These are phyloP conservation scores for Chrysanthemum seticuspe DNA, from an alignment of 129 eudicot genomes.

Conservation along the genomic window DNA sequence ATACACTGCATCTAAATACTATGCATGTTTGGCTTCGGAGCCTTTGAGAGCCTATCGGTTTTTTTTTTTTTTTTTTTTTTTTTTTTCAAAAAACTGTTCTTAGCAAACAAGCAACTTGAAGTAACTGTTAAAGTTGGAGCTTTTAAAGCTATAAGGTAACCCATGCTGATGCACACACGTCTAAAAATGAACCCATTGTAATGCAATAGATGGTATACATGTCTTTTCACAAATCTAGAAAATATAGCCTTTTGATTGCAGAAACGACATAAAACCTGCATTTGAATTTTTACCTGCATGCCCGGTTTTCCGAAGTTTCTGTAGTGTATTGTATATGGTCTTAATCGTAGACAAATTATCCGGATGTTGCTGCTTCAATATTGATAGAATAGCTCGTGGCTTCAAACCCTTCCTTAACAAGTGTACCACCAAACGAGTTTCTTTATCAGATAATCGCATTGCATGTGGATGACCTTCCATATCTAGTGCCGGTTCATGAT, in stretches of 20 bases:
- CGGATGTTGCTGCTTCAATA: conserved; percentile 10
- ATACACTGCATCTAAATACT: not conserved
- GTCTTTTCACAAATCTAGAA: no score
- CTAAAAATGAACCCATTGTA: no score
- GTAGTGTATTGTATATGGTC: conserved; percentile 13
- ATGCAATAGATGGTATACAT: no score
- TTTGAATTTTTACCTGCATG: conserved; percentile 12
- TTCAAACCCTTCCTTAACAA: conserved; percentile 25
- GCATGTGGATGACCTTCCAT: no score
- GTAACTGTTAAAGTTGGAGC: no score
- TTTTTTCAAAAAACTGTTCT: no score
- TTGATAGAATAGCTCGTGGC: conserved; percentile 14
- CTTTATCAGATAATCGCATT: conserved; percentile 12
- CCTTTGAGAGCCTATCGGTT: no score
- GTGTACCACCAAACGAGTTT: conserved; percentile 21
- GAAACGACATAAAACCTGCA: not conserved
- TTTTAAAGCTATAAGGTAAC: no score
- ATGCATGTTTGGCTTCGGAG: not conserved
- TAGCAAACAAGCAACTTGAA: no score
- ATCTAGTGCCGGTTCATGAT: conserved; percentile 26
- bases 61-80: no score
- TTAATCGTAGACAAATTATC: conserved; percentile 16
- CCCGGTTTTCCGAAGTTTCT: conserved; percentile 3
- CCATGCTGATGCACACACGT: no score
- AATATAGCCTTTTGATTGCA: no score